These are phyloP conservation scores for Tricholoma flavovirens DNA, from an alignment of 768 basidiomycete species.

Conservation along the genomic window DNA sequence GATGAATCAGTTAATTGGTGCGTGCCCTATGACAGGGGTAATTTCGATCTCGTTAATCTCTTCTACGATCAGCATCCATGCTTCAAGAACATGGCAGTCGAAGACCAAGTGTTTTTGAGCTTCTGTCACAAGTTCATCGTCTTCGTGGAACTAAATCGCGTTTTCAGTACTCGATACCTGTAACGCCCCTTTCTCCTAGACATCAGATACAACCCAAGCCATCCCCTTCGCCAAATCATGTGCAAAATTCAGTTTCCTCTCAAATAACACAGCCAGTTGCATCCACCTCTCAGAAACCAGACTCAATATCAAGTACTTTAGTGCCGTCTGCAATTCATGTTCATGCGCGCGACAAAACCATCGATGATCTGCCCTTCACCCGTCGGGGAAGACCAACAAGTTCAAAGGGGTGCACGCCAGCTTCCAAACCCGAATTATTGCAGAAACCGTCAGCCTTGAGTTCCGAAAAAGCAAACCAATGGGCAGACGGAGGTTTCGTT, in stretches of 20 bases:
- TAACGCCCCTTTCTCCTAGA: conserved; percentile 39
- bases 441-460: conserved; percentile 23
- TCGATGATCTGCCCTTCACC: conserved; percentile 78
- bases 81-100: conserved; percentile 85
- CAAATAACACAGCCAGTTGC: conserved; percentile 2
- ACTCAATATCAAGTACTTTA: conserved; percentile 16
- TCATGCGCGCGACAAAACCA: conserved; percentile 69
- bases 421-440: conserved; percentile 29
- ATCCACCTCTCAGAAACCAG: background rate
- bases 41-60: conserved; percentile 8
- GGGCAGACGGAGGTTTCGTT: conserved; percentile 24
- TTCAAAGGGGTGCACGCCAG: conserved; percentile 23
- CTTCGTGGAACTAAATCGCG: conserved; percentile 84
- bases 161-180: conserved; percentile 59
- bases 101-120: conserved; percentile 83
- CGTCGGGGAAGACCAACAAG: conserved; percentile 58
- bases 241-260: conserved; percentile 27
- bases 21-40: conserved; percentile 15
- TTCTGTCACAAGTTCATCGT: conserved; percentile 76
- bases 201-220: conserved; percentile 24
- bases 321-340: conserved; percentile 38
- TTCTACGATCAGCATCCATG: conserved; percentile 65
- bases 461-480: conserved; percentile 1
- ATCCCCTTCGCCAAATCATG: conserved; percentile 19
- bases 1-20: conserved; percentile 81